phyloP scores from a whole-genome alignment of 2,329 filamentous ascomycete genomes.

The Lasiodiplodia gonubiensis region DNA sequence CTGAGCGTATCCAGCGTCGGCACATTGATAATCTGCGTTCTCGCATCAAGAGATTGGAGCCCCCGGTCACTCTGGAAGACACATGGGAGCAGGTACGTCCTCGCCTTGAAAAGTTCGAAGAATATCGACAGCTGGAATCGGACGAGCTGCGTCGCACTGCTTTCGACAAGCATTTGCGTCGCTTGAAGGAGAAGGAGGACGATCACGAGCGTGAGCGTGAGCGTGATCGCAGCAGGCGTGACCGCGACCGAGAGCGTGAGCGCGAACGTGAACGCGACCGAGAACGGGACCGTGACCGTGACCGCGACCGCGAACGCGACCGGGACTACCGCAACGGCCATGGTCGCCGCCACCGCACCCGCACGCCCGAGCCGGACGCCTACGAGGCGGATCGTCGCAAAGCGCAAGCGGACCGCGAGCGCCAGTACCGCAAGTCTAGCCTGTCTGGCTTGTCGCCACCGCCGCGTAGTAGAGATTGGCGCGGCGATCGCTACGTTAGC shows the following conservation, averaged over 20 bases:
- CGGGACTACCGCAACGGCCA: conserved; percentile 51
- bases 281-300: conserved; percentile 62
- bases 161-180: conserved; percentile 90
- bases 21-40: conserved; percentile 84
- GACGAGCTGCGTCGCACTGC: conserved; percentile 83
- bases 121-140: conserved; percentile 80
- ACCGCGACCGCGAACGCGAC: conserved; percentile 54
- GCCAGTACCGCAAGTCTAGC: conserved; percentile 84
- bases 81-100: conserved; percentile 87
- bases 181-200: conserved; percentile 89
- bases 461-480: conserved; percentile 48
- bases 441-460: conserved; percentile 66
- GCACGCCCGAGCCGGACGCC: conserved; percentile 87
- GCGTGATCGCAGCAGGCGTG: conserved; percentile 54
- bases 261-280: conserved; percentile 56
- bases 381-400: conserved; percentile 96
- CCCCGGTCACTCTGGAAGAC: conserved; percentile 76
- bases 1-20: conserved; percentile 84
- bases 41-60: conserved; percentile 87
- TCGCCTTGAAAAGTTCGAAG: conserved; percentile 78
- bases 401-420: conserved; percentile 90
- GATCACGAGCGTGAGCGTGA: conserved; percentile 70
- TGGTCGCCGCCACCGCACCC: conserved; percentile 62
- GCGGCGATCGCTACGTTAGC: conserved; percentile 42
- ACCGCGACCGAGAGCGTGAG: conserved; percentile 36